Conservation (phyloP, 768 basidiomycete genomes). For the Roridomyces roridus region DNA sequence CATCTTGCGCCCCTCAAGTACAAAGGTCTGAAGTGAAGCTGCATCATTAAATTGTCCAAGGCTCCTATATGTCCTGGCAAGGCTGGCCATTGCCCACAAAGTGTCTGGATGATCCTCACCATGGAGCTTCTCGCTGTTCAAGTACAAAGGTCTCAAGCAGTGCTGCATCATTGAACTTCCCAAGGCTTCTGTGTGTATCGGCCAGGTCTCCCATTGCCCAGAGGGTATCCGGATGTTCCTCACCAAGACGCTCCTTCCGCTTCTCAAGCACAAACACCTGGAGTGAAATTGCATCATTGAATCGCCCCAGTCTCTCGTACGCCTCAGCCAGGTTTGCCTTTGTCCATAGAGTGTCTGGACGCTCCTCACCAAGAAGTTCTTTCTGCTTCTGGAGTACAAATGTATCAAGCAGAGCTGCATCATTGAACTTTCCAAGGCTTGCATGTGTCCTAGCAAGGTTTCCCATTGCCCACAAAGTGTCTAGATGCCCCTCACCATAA, state of each 20-base stretch:
- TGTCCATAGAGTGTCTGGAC: too few relatives aligned
- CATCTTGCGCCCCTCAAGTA: neutral
- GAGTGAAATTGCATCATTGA: too few relatives aligned
- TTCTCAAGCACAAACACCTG: too few relatives aligned
- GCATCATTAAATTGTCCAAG: neutral
- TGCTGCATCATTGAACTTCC: neutral
- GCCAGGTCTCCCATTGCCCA: neutral
- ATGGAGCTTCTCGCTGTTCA: too few relatives aligned
- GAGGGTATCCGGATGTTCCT: conserved; percentile 5
- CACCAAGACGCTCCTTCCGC: neutral
- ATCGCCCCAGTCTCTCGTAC: too few relatives aligned
- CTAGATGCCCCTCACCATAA: neutral
- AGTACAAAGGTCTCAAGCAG: neutral
- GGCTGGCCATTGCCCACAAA: neutral
- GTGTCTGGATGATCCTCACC: conserved; percentile 8
- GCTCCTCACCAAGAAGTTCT: too few relatives aligned
- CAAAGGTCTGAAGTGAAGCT: neutral
- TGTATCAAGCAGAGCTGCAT: too few relatives aligned
- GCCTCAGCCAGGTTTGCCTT: too few relatives aligned
- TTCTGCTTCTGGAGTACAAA: too few relatives aligned
- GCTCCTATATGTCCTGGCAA: neutral
- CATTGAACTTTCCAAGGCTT: too few relatives aligned
- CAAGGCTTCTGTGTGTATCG: neutral
- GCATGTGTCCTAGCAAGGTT: too few relatives aligned
- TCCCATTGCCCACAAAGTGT: too few relatives aligned